Percentiles rank a stretch among this genome's conserved stretches.
These are phyloP conservation scores for Ophiostoma triangulosporum DNA, from an alignment of 2,329 filamentous ascomycete species.

Conservation along the genomic window DNA sequence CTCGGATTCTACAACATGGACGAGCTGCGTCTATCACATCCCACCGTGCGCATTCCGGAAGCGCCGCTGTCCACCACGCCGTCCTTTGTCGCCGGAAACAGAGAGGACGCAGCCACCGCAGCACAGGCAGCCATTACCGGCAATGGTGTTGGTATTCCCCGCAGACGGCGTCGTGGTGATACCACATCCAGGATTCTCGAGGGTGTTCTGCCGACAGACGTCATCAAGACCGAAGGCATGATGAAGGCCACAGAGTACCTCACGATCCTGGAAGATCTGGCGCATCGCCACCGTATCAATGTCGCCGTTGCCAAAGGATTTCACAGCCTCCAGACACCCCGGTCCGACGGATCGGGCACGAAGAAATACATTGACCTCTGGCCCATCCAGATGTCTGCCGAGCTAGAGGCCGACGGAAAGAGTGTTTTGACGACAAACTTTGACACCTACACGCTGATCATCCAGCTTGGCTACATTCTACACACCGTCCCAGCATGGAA, in stretches of 20 bases:
- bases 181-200: constrained; percentile 43
- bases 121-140: neutral
- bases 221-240: constrained; percentile 52
- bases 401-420: constrained; percentile 53
- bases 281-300: constrained; percentile 66
- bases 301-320: constrained; percentile 78
- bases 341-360: constrained; percentile 24
- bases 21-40: constrained; percentile 50
- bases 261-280: constrained; percentile 69
- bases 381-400: constrained; percentile 89
- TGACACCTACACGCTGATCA: constrained; percentile 75
- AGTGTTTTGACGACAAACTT: constrained; percentile 75
- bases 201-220: constrained; percentile 52
- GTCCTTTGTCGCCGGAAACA: neutral
- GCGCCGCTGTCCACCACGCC: constrained; percentile 21
- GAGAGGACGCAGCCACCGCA: neutral
- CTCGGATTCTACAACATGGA: constrained; percentile 70
- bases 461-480: constrained; percentile 75
- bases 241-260: constrained; percentile 64
- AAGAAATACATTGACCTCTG: constrained; percentile 69
- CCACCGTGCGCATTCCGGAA: constrained; percentile 43
- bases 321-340: constrained; percentile 59
- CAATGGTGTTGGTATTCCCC: neutral
- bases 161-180: constrained; percentile 31
- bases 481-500: constrained; percentile 73